Evolutionary conservation across 2,329 filamentous ascomycete species (phyloP).

Genomic region (Meredithiella fracta): DNA sequence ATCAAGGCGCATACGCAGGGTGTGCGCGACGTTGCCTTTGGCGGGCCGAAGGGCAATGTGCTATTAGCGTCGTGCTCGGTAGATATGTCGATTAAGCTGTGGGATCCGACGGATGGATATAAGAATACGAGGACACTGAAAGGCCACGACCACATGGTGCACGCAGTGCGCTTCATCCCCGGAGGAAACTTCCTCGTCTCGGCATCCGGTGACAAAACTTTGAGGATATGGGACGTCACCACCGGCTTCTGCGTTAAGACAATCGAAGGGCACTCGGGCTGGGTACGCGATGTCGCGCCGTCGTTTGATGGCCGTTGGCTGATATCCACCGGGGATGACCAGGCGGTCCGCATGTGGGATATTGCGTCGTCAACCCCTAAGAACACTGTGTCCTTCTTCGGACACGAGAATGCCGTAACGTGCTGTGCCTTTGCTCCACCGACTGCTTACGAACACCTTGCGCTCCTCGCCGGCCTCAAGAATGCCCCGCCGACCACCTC

Average conservation of each 20-base stretch:
- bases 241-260: constrained; percentile 88
- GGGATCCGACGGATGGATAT: constrained; percentile 84
- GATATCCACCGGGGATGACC: constrained; percentile 68
- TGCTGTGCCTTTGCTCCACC: constrained; percentile 78
- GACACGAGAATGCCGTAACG: constrained; percentile 73
- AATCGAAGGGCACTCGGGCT: constrained; percentile 69
- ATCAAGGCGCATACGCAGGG: constrained; percentile 85
- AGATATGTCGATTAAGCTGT: constrained; percentile 85
- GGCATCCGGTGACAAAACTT: constrained; percentile 67
- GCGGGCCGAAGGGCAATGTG: constrained; percentile 63
- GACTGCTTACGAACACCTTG: constrained; percentile 59
- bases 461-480: constrained; percentile 64
- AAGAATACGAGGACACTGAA: constrained; percentile 86
- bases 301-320: constrained; percentile 72
- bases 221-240: constrained; percentile 83
- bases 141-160: constrained; percentile 85
- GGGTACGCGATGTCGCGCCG: constrained; percentile 78
- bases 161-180: constrained; percentile 73
- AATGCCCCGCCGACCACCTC: constrained; percentile 59
- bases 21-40: constrained; percentile 78
- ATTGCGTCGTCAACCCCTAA: constrained; percentile 50
- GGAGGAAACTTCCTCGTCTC: constrained; percentile 76
- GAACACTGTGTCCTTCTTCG: constrained; percentile 61
- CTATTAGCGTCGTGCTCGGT: constrained; percentile 59
- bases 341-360: constrained; percentile 73